Base-by-base conservation (phyloP, 202 grass and related monocot species). In the Musa balbisiana region DNA sequence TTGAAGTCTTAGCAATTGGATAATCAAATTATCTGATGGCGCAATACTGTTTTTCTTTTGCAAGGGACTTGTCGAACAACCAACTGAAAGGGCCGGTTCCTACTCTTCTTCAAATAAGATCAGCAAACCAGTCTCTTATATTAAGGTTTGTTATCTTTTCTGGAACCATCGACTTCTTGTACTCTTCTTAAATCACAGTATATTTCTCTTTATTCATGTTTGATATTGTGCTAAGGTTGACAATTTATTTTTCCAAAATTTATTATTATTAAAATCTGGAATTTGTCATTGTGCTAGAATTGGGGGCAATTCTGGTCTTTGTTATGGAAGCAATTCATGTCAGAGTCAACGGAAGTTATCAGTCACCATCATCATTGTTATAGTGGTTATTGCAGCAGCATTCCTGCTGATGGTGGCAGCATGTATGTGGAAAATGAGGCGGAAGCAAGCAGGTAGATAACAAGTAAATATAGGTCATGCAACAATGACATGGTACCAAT, bases 31-130 rank as follows among this genome's bases (percentile, higher is more conserved):
- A 53, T 53, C 20, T 25, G 23, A 15, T 53, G 20, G 12, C 43
- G 27, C 27, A n/a, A 19, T 15, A 24, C 11, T 73, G 11, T 54
- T 55, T 54, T 53, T 17, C 70, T 54, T 73, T 49, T 54, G 50
- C 21, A 19, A 73, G 70, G 27, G 51, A 73, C 20, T 73, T 73
- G 70, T 73, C 70, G 25, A 73, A 53, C 70, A 73, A 73, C 70
- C 70, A 73, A 23, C 70, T 73, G 11, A 52, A 22, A 13, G 70
- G 51, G 21, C 22, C n/a, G 12, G 25, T 73, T 73, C 70, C 70
- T 73, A 1, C 2, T 73, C 8, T 17, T 73, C 70, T 73, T 53
- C 51, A 26, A 73, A 19, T 53, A 25, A 52, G 70, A 73, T 73
- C 21, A 15, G 51, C 9, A 73, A 25, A 73, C 1, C 10, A 10